These are phyloP conservation scores for Periconia sp. DNA, from an alignment of 2,329 filamentous ascomycete species.

Conservation along the genomic window DNA sequence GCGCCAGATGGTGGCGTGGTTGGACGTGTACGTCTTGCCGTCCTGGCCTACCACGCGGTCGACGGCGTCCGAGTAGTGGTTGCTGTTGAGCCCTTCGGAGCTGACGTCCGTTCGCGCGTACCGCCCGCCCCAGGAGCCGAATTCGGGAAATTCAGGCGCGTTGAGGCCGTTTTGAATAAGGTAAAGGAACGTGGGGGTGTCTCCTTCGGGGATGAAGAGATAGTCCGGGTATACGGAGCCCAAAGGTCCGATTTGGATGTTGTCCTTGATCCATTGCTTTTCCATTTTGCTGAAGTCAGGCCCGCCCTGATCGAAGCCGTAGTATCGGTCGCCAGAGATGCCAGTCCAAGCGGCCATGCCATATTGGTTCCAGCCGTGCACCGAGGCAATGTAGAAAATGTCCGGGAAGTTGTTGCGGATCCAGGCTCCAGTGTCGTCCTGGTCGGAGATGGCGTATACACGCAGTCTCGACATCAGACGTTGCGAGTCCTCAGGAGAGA, in stretches of 20 bases:
- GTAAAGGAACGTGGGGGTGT: slow-evolving; percentile 55
- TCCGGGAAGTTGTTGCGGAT: slow-evolving; percentile 57
- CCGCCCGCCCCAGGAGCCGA: slow-evolving; percentile 54
- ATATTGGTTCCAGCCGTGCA: slow-evolving; percentile 61
- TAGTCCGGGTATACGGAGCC: slow-evolving; percentile 48
- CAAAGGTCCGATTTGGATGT: slow-evolving; percentile 57
- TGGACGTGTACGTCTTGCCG: slow-evolving; percentile 41
- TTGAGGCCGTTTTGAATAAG: slow-evolving; percentile 53
- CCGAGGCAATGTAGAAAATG: slow-evolving; percentile 57
- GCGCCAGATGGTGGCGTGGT: slow-evolving; percentile 56
- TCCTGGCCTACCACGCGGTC: slow-evolving; percentile 40
- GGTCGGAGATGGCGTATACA: slow-evolving; percentile 57
- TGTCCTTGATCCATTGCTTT: slow-evolving; percentile 54
- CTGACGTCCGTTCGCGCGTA: slow-evolving; percentile 43
- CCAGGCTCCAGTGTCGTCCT: slow-evolving; percentile 61
- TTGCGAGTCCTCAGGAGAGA: slow-evolving; percentile 34
- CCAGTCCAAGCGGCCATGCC: slow-evolving; percentile 58
- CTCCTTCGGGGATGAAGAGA: slow-evolving; percentile 57
- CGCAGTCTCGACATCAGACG: slow-evolving; percentile 36
- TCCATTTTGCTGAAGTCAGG: slow-evolving; percentile 53
- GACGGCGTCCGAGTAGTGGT: slow-evolving; percentile 43
- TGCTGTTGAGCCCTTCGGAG: slow-evolving; percentile 34
- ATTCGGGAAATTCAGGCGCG: slow-evolving; percentile 50
- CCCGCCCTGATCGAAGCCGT: slow-evolving; percentile 52
- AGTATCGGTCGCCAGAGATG: slow-evolving; percentile 54